These are phyloP conservation scores for Phytopythium boreale DNA, from an alignment of 352 stramenopile genomes.

Conservation along the genomic window DNA sequence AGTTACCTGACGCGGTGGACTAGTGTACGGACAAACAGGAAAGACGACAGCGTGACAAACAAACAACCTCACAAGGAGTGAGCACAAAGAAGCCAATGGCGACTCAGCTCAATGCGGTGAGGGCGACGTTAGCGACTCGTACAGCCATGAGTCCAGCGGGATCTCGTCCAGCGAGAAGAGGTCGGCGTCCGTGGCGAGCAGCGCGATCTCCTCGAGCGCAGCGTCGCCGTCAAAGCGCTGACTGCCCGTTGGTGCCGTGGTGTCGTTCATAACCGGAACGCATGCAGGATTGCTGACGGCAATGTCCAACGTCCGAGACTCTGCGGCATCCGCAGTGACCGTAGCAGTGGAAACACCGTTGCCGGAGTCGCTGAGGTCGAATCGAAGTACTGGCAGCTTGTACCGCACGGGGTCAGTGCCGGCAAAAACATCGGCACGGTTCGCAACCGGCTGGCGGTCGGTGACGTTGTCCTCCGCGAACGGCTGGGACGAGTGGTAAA, in stretches of 20 bases:
- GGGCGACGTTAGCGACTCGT: neutral
- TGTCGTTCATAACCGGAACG: neutral
- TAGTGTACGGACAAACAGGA: conserved; percentile 8
- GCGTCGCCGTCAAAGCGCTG: neutral
- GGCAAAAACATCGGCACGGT: neutral
- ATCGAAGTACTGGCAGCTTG: neutral
- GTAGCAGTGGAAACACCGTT: neutral
- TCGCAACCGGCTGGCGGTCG: neutral
- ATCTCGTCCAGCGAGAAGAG: conserved; percentile 2
- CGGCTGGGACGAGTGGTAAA: neutral
- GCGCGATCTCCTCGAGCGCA: neutral
- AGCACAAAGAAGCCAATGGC: neutral
- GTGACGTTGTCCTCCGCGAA: conserved; percentile 1
- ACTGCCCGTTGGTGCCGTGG: neutral
- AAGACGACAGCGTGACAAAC: conserved; percentile 3
- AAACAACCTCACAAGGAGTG: neutral
- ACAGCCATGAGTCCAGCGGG: conserved; percentile 8
- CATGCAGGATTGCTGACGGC: neutral
- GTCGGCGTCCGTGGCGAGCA: conserved; percentile 1
- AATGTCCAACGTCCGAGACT: neutral
- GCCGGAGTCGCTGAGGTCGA: neutral
- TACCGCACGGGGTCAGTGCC: no score
- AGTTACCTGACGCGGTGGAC: neutral
- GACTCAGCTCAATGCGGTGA: neutral
- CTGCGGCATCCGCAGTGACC: neutral